Evolutionary conservation across 495 filamentous ascomycete species (phyloP).

Genomic region (Letharia lupina): DNA sequence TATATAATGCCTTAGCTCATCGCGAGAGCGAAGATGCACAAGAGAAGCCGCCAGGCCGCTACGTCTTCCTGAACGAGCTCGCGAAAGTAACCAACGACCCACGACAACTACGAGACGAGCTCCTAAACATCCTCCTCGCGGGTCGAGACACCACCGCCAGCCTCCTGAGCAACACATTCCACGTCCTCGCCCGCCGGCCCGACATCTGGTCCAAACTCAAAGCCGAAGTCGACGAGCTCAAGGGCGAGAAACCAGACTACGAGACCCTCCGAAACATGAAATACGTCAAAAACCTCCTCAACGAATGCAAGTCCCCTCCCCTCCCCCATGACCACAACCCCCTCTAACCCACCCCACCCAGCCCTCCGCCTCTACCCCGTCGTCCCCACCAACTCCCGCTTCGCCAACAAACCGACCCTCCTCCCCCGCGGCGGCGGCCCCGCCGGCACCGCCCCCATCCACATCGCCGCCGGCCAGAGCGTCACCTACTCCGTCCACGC

Average conservation of each 20-base stretch:
- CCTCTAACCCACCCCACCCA: constrained; percentile 43
- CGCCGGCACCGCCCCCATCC: constrained; percentile 39
- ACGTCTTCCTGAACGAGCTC: constrained; percentile 48
- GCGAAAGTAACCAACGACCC: constrained; percentile 49
- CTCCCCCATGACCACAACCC: constrained; percentile 34
- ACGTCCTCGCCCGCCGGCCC: constrained; percentile 8
- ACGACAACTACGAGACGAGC: constrained; percentile 49
- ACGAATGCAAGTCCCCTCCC: constrained; percentile 26
- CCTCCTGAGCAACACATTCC: constrained; percentile 30
- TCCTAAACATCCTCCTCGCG: constrained; percentile 55
- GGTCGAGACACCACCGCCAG: constrained; percentile 27
- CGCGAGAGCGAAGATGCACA: too few species aligned
- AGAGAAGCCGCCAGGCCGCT: background rate
- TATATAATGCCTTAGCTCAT: too few species aligned
- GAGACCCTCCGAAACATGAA: constrained; percentile 20
- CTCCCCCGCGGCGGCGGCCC: constrained; percentile 47
- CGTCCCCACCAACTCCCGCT: constrained; percentile 47
- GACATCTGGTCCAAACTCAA: constrained; percentile 11
- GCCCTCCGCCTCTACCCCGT: constrained; percentile 49
- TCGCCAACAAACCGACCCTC: constrained; percentile 40
- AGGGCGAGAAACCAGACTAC: constrained; percentile 24
- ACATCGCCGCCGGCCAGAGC: constrained; percentile 32
- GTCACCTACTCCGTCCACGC: constrained; percentile 24
- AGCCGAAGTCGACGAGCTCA: constrained; percentile 33
- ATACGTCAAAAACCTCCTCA: constrained; percentile 5